Evolutionary conservation across 176 grass and related monocot species (phyloP), one percentile per base, ranked within the genome.

Genomic region (Secale cereale): DNA sequence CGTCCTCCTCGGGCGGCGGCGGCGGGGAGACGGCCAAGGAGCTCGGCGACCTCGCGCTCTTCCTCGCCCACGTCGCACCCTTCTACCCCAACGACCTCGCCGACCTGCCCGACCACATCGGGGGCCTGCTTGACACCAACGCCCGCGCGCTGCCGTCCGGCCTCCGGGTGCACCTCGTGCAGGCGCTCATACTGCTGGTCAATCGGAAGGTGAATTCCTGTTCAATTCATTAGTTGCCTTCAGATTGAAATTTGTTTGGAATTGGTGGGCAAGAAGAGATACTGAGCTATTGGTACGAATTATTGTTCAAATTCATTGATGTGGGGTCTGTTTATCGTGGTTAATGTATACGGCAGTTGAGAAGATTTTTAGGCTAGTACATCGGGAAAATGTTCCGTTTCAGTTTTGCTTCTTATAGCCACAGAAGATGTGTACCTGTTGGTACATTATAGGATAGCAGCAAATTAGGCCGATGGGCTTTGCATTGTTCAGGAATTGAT

Each of bases 61-160:
- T 98, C 86, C 88, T 98, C 59, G 87, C 96, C 22, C 96, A 98
- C 68, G 86, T 95, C 69, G 86, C 89, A 40, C 96, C 96, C 0
- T 95, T 98, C 83, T 98, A 98, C 86, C 91, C 87, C 9, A 88
- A 91, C 1, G 92, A 92, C 56, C 93, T 98, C 30, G 74, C 82
- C 26, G 68, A 87, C 0, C 70, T 94, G 79, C 96, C 96, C 5
- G 85, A 89, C 36, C 80, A 95, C 67, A 90, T 95, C 9, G 89
- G 89, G 17, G 84, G 81, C 0, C 66, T 98, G 82, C 88, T 95
- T 33, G 88, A 91, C 30, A 87, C 89, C 45, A 89, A 92, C 70
- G 91, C 91, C 20, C 87, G 91, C 4, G 89, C 84, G 0, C 68
- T 98, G 43, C 96, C 93, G 1, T 88, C 81, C 6, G 94, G 93